A percentile compares a stretch with the other conserved stretches of the same genome.
Conservation (phyloP, 148 eudicot species). For the Polygonum maritimum region DNA sequence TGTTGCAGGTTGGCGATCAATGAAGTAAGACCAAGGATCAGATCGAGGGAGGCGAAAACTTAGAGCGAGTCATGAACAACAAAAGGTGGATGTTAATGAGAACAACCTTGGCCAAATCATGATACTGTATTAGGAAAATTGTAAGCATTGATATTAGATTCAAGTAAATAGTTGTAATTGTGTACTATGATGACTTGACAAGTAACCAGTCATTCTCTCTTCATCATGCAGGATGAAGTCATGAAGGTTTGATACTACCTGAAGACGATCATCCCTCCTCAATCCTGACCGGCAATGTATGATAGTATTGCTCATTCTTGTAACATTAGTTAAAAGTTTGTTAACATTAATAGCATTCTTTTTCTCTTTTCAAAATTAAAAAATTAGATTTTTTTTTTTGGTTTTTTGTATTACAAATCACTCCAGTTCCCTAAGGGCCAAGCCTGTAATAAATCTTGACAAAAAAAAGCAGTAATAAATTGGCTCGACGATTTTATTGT, state of each 20-base stretch:
- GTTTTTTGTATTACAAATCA: no score
- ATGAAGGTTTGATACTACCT: neutral
- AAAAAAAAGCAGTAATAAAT: no score
- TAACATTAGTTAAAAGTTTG: no score
- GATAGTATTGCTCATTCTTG: no score
- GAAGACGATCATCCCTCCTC: no score
- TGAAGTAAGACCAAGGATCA: neutral
- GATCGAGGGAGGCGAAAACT: neutral
- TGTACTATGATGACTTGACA: neutral
- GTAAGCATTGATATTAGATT: neutral
- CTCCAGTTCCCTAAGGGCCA: no score
- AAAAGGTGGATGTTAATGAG: neutral
- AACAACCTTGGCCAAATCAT: neutral
- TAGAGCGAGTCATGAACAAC: neutral
- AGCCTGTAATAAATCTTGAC: no score
- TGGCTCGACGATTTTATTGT: no score
- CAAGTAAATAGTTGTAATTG: neutral
- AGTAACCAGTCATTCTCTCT: neutral
- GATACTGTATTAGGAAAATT: neutral
- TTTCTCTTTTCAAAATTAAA: no score
- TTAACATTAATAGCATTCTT: no score
- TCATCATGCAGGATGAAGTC: neutral
- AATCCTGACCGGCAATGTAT: no score
- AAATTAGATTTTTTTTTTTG: no score
- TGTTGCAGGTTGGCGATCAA: constrained; percentile 1